A percentile compares a stretch with the other conserved stretches of the same genome.
Conservation (phyloP, 106 monocot species). For the Dendrobium nobile region DNA sequence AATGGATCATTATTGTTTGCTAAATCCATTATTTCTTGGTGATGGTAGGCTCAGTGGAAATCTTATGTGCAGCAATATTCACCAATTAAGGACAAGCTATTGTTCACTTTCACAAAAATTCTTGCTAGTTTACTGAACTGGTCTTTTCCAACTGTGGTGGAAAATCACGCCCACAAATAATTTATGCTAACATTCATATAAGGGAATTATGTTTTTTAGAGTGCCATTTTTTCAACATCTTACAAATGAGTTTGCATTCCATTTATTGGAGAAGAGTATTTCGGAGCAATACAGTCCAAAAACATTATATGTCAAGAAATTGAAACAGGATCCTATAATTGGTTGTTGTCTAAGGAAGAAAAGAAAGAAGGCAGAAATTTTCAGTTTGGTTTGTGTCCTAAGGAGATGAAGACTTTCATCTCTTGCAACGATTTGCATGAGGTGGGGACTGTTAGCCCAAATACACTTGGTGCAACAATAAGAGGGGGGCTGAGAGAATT, state of each 20-base stretch:
- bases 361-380: too few species aligned
- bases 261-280: slow-evolving; percentile 16
- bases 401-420: too few species aligned
- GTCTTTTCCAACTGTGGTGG: not conserved
- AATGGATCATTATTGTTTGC: not conserved
- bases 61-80: slow-evolving; percentile 31
- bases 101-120: slow-evolving; percentile 17
- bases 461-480: too few species aligned
- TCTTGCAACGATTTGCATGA: too few species aligned
- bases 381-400: too few species aligned
- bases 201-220: slow-evolving; percentile 43
- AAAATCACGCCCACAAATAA: slow-evolving; percentile 7
- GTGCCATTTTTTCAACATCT: slow-evolving; percentile 46
- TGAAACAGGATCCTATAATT: not conserved
- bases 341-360: too few species aligned
- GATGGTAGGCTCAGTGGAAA: slow-evolving; percentile 41
- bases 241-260: slow-evolving; percentile 3
- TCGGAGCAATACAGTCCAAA: slow-evolving; percentile 7
- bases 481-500: too few species aligned
- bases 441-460: too few species aligned
- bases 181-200: slow-evolving; percentile 37
- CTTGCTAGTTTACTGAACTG: not conserved
- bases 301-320: not conserved
- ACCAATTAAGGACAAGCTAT: slow-evolving; percentile 11
- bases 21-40: not conserved